A percentile compares a stretch with the other conserved stretches of the same genome.
phyloP scores from a whole-genome alignment of 176 grass and related monocot genomes.

The Tuctoria greenei region DNA sequence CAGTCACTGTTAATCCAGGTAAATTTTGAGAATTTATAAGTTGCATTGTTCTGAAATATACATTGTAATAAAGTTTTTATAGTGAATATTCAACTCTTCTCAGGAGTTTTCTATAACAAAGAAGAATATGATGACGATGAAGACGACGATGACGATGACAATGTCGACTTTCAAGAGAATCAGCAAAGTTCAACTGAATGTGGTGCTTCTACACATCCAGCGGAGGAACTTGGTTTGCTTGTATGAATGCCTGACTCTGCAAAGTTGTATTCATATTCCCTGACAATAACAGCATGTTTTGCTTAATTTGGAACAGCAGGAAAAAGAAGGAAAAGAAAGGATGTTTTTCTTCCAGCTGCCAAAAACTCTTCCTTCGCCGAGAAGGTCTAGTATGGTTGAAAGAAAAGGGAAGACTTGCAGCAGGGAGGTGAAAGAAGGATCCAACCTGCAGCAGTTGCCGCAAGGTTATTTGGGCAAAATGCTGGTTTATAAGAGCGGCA shows the following conservation, averaged over 20 bases:
- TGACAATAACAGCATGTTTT: background rate
- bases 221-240: conserved; percentile 61
- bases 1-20: conserved; percentile 27
- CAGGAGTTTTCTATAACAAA: conserved; percentile 17
- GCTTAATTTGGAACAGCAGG: conserved; percentile 38
- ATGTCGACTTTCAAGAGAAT: conserved; percentile 41
- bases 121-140: background rate
- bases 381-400: conserved; percentile 29
- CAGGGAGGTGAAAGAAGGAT: conserved; percentile 53
- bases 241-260: conserved; percentile 39
- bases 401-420: conserved; percentile 36
- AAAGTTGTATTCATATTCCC: background rate
- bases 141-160: background rate
- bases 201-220: conserved; percentile 44
- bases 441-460: conserved; percentile 62
- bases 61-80: conserved; percentile 10
- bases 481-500: conserved; percentile 74
- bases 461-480: conserved; percentile 72
- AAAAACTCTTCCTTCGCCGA: conserved; percentile 52
- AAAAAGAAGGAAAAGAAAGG: conserved; percentile 38
- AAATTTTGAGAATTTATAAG: conserved; percentile 7
- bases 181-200: conserved; percentile 57
- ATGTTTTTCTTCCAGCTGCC: conserved; percentile 78
- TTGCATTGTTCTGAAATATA: conserved; percentile 5
- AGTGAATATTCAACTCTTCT: conserved; percentile 5